phyloP scores from a whole-genome alignment of 495 filamentous ascomycete genomes.

The Penicillium dipodomyicola region DNA sequence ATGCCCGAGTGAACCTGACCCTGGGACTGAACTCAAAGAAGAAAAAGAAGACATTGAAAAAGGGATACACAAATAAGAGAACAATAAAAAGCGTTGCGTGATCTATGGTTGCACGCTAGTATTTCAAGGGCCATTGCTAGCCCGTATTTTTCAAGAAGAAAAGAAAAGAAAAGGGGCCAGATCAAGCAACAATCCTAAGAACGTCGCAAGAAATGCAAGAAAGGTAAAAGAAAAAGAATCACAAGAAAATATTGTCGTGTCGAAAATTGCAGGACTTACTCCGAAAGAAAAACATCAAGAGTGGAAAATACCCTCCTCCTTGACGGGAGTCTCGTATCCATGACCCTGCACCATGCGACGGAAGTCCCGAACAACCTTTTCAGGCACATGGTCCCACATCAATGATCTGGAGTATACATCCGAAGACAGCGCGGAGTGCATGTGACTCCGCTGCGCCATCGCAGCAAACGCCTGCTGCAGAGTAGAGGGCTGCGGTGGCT shows the following conservation, averaged over 20 bases:
- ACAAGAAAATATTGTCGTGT: conserved; percentile 7
- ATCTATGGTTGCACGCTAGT: conserved; percentile 14
- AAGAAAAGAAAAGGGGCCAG: neutral
- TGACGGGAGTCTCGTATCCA: conserved; percentile 45
- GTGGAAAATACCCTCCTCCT: conserved; percentile 33
- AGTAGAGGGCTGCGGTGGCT: conserved; percentile 52
- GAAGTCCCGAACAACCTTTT: conserved; percentile 90
- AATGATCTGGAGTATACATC: conserved; percentile 92
- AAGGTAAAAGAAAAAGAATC: conserved; percentile 11
- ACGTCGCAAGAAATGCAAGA: conserved; percentile 10
- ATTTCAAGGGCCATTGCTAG: conserved; percentile 15
- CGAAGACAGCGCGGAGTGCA: conserved; percentile 33
- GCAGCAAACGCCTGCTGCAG: conserved; percentile 80
- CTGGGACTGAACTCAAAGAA: neutral
- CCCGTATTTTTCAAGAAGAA: conserved; percentile 6
- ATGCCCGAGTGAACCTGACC: neutral
- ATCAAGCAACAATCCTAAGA: neutral
- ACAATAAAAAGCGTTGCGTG: conserved; percentile 8
- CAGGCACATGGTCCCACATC: conserved; percentile 90
- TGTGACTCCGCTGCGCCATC: conserved; percentile 48
- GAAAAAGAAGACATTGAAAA: neutral
- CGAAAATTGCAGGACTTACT: neutral
- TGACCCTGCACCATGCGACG: conserved; percentile 76
- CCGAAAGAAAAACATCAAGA: conserved; percentile 10
- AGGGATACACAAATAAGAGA: conserved; percentile 3